Base-by-base conservation (phyloP, 1,284 basidiomycete species). In the Coriolopsis trogii region DNA sequence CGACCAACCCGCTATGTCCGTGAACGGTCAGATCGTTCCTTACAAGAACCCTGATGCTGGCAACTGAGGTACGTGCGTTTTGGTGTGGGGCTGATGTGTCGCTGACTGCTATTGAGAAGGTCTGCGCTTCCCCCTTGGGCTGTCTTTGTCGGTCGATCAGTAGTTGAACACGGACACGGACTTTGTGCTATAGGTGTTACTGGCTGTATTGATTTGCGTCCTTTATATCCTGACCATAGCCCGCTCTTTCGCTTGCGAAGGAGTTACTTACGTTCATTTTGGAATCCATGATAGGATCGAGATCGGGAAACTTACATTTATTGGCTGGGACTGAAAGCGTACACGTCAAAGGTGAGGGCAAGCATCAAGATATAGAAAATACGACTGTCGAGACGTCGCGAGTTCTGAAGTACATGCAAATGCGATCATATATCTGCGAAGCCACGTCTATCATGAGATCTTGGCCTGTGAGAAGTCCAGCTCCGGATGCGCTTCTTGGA, bases 381-480 rank as follows among this genome's bases (percentile, higher is more conserved):
- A n/a, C n/a, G n/a, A n/a, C n/a, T n/a, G n/a, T n/a, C n/a, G n/a
- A n/a, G n/a, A n/a, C n/a, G n/a, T n/a, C n/a, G n/a, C n/a, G n/a
- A n/a, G n/a, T n/a, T n/a, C n/a, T n/a, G n/a, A n/a, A n/a, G n/a
- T n/a, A n/a, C n/a, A n/a, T n/a, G 24, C 21, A 41, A 18, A 28
- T 37, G n/a, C 16, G 6, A 16, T 4, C 4, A 4, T 41, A 16
- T 16, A 16, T 16, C 18, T 29, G 6, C 25, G 1, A 6, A 10
- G n/a, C 40, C n/a, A 7, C 7, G 15, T 25, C 23, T 16, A 3
- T 44, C 75, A 93, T 56, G 86, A 85, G 49, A 93, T 88, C 68
- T 92, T 91, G 18, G 90, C 93, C n/a, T 95, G 87, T 36, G 89
- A 91, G 67, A 98, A 96, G 71, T 98, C 95, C 69, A 98, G 81